Evolutionary conservation across 2,329 filamentous ascomycete genomes (phyloP).

Genomic region (Ceratocystis papillata): DNA sequence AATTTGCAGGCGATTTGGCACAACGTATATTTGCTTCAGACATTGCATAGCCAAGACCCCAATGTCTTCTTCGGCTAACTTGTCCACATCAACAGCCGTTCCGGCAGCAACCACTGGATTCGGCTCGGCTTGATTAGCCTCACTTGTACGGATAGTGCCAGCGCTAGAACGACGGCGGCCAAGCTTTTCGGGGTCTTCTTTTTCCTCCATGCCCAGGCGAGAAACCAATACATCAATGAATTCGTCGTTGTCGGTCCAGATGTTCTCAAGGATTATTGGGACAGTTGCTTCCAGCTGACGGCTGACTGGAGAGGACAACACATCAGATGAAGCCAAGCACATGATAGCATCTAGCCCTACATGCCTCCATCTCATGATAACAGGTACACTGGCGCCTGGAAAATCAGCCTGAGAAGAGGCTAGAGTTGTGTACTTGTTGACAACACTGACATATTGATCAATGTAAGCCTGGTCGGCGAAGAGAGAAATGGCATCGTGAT

Average conservation of each 20-base stretch:
- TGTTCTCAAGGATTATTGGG: conserved; percentile 74
- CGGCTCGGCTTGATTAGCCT: conserved; percentile 47
- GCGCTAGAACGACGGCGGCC: conserved; percentile 63
- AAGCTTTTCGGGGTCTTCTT: conserved; percentile 52
- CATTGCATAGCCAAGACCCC: conserved; percentile 75
- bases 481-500: conserved; percentile 77
- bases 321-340: conserved; percentile 68
- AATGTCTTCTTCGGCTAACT: conserved; percentile 78
- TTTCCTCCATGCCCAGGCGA: conserved; percentile 58
- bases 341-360: conserved; percentile 67
- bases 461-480: conserved; percentile 78
- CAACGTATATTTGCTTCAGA: conserved; percentile 72
- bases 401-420: conserved; percentile 50
- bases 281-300: conserved; percentile 69
- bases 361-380: conserved; percentile 67
- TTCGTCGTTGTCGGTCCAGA: conserved; percentile 64
- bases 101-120: conserved; percentile 65
- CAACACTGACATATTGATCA: conserved; percentile 69
- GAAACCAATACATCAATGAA: conserved; percentile 58
- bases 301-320: conserved; percentile 61
- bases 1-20: conserved; percentile 72
- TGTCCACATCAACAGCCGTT: conserved; percentile 78
- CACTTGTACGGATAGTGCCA: conserved; percentile 62
- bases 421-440: conserved; percentile 67
- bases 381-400: conserved; percentile 47